Base-by-base conservation (phyloP, 108 stramenopile species). In the Chaetoceros muelleri region DNA sequence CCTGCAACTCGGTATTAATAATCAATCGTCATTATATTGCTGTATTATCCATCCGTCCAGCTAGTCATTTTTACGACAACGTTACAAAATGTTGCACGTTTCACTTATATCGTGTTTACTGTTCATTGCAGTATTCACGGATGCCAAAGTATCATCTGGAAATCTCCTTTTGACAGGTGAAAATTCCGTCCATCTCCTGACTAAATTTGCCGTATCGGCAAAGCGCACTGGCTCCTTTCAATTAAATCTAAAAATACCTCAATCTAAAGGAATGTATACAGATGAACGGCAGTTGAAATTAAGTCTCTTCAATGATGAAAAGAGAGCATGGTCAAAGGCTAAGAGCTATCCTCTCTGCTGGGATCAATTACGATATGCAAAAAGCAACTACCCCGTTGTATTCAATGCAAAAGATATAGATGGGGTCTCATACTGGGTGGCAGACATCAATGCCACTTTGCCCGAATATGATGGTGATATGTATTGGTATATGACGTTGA, bases 171-270 rank as follows among this genome's bases (percentile, higher is more conserved):
- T 91, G 10, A 67, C 68, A 2, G 89, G 89, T 2, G 63, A 69
- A 10, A 62, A 72, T 24, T 77, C 89, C 13, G 85, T 86, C 58
- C 55, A 72, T 48, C 74, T 79, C 18, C 66, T 91, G 25, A 67
- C 74, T 2, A 81, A 74, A 57, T 91, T 91, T 58, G 81, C 85
- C 26, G 62, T 91, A 13, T 65, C 70, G 1, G 54, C 79, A 17
- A 53, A 50, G 1, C 64, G 67, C 3, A 45, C 61, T 20, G 80
- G 67, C 18, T 60, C 48, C 13, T 17, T 74, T 5, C 51, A 62
- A 21, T 52, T 77, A 2, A 50, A 54, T 19, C 52, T 78, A 19
- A 68, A 13, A 20, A 19, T 30, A 57, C 55, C 21, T 2, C 18
- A 25, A 47, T 59, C 68, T 0, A 24, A 47, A 16, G 46, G 70